These are phyloP conservation scores for Spizellomyces punctatus DNA, from an alignment of 192 early-diverging fungal genomes.

Conservation along the genomic window DNA sequence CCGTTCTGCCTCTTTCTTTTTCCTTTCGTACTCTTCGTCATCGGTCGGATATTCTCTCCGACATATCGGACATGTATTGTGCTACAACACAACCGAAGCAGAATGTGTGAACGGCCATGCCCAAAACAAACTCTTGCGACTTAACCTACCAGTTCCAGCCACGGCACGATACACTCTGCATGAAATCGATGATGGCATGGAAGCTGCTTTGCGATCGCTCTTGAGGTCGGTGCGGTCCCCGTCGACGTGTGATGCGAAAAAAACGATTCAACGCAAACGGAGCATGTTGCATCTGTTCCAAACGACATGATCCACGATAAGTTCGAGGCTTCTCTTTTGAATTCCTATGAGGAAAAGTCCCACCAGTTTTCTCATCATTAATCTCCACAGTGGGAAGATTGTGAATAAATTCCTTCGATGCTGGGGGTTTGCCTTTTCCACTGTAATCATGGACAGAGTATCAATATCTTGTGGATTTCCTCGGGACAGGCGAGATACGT, in stretches of 20 bases:
- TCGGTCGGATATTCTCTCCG: conserved; percentile 41
- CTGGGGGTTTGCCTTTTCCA: conserved; percentile 34
- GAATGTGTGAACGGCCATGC: background rate
- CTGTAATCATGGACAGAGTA: background rate
- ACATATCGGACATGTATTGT: conserved; percentile 48
- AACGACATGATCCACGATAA: background rate
- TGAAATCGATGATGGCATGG: conserved; percentile 41
- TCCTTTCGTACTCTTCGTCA: conserved; percentile 39
- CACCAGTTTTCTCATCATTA: background rate
- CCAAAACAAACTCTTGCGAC: background rate
- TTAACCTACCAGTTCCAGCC: conserved; percentile 34
- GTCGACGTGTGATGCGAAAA: background rate
- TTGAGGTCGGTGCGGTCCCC: conserved; percentile 1
- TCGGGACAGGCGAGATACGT: background rate
- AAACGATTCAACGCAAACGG: conserved; percentile 35
- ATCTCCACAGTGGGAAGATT: conserved; percentile 19
- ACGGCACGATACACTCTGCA: conserved; percentile 35
- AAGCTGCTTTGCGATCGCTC: conserved; percentile 9
- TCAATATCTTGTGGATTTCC: background rate
- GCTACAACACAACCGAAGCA: conserved; percentile 9
- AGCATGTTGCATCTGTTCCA: conserved; percentile 19
- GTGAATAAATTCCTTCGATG: conserved; percentile 31
- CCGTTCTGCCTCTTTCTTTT: conserved; percentile 21
- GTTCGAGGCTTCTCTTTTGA: too few relatives aligned
- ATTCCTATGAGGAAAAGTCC: background rate